These are phyloP conservation scores for Xylaria bambusicola DNA, from an alignment of 495 filamentous ascomycete species.

Conservation along the genomic window DNA sequence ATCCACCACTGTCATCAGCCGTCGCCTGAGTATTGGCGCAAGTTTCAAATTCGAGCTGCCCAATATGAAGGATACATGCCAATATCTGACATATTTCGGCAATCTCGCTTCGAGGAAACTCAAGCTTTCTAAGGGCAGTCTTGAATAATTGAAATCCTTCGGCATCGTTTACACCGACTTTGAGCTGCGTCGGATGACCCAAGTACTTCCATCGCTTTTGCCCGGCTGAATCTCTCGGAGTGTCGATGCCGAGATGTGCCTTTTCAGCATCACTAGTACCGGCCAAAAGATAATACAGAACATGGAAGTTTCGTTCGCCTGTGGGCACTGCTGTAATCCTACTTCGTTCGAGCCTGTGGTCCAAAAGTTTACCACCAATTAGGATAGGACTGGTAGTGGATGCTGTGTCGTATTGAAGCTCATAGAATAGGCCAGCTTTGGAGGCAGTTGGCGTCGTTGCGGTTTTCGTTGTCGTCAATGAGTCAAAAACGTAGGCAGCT, in stretches of 20 bases:
- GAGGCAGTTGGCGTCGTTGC: slow-evolving; percentile 92
- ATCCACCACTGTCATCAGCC: slow-evolving; percentile 91
- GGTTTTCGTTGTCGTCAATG: slow-evolving; percentile 96
- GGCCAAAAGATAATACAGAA: slow-evolving; percentile 90
- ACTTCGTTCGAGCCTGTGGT: slow-evolving; percentile 88
- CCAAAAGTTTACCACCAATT: slow-evolving; percentile 90
- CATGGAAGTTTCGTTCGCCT: slow-evolving; percentile 94
- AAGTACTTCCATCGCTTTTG: slow-evolving; percentile 92
- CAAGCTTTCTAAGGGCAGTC: slow-evolving; percentile 87
- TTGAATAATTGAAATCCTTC: slow-evolving; percentile 98
- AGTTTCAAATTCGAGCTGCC: slow-evolving; percentile 87
- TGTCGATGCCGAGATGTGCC: slow-evolving; percentile 82
- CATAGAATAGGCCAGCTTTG: slow-evolving; percentile 91
- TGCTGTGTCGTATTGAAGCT: slow-evolving; percentile 92
- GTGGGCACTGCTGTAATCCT: slow-evolving; percentile 88
- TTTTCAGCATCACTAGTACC: slow-evolving; percentile 92
- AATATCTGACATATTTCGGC: slow-evolving; percentile 95
- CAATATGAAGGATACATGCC: slow-evolving; percentile 89
- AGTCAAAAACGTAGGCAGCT: slow-evolving; percentile 92
- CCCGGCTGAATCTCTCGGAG: slow-evolving; percentile 48
- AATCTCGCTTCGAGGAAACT: slow-evolving; percentile 90
- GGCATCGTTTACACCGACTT: slow-evolving; percentile 92
- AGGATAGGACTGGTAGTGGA: slow-evolving; percentile 77
- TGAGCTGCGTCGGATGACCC: slow-evolving; percentile 93
- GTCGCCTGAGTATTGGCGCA: slow-evolving; percentile 73